Percentiles rank a stretch among this genome's conserved stretches.
Evolutionary conservation across 257 asterid genomes (phyloP).

Genomic region (Solanum boliviense): DNA sequence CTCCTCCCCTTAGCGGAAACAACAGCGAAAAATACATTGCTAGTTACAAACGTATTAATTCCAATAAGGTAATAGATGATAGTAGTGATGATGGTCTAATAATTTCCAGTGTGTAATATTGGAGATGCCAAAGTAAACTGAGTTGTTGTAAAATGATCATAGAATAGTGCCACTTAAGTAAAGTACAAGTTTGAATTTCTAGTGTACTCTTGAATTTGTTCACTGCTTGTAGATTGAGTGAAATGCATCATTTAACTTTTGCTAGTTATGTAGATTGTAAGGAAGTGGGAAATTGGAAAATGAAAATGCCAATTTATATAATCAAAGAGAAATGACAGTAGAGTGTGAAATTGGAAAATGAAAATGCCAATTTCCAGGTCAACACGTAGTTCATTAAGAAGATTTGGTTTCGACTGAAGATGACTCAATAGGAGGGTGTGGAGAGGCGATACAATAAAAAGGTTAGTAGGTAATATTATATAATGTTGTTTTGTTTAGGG

Average conservation of each 20-base stretch:
- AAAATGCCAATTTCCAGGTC: no score
- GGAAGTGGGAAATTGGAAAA: not conserved
- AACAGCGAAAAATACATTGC: conserved; percentile 37
- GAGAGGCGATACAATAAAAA: no score
- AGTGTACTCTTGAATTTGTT: not conserved
- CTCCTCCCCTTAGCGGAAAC: conserved; percentile 47
- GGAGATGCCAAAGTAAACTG: not conserved
- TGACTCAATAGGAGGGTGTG: no score
- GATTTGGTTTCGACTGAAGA: no score
- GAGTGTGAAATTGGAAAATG: not conserved
- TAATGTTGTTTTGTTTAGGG: no score
- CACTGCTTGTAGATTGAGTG: not conserved
- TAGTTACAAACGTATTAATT: conserved; percentile 37
- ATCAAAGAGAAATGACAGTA: not conserved
- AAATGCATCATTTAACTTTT: not conserved
- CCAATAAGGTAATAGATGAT: conserved; percentile 31
- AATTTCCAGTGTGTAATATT: conserved; percentile 17
- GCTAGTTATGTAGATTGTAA: not conserved
- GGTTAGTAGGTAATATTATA: no score
- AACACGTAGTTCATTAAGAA: not conserved
- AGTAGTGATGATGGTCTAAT: conserved; percentile 28
- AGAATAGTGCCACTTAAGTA: not conserved
- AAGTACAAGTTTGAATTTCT: not conserved
- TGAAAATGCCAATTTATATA: not conserved
- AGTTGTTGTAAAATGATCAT: not conserved